A percentile compares a stretch with the other conserved stretches of the same genome.
phyloP scores from a whole-genome alignment of 495 filamentous ascomycete genomes.

The Talaromyces thailandensis region DNA sequence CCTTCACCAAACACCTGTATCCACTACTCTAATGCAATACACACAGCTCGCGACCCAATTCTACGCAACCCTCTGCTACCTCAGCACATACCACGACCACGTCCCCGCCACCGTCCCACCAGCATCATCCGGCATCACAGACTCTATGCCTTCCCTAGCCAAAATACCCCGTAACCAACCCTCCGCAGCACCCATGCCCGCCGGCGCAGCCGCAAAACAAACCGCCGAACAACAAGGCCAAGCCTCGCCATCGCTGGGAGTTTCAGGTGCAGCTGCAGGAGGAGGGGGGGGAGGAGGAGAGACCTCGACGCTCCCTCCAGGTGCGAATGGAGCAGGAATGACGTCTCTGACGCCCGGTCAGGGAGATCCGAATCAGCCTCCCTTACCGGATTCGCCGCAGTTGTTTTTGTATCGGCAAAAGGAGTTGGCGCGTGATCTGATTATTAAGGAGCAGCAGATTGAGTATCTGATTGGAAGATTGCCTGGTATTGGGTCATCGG shows the following conservation, averaged over 20 bases:
- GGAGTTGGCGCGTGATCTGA: slow-evolving; percentile 79
- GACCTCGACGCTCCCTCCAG: slow-evolving; percentile 4
- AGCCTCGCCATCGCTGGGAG: slow-evolving; percentile 19
- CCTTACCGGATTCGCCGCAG: slow-evolving; percentile 49
- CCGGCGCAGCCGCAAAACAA: slow-evolving; percentile 21
- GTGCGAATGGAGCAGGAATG: slow-evolving; percentile 6
- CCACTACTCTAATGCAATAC: neutral
- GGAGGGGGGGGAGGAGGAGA: slow-evolving; percentile 2
- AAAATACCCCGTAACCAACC: slow-evolving; percentile 33
- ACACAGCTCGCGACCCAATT: slow-evolving; percentile 82
- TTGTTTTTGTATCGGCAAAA: slow-evolving; percentile 61
- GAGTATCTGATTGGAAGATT: slow-evolving; percentile 73
- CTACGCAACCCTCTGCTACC: slow-evolving; percentile 75
- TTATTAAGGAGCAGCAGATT: slow-evolving; percentile 90
- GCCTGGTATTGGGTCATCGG: slow-evolving; percentile 80
- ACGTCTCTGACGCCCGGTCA: slow-evolving; percentile 6
- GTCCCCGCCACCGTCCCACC: slow-evolving; percentile 48
- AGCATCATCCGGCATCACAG: slow-evolving; percentile 38
- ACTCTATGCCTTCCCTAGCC: slow-evolving; percentile 36
- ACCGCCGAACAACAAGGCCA: slow-evolving; percentile 14
- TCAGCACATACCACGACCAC: slow-evolving; percentile 73
- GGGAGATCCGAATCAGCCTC: slow-evolving; percentile 24
- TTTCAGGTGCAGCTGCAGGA: slow-evolving; percentile 1
- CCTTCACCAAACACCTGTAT: neutral
- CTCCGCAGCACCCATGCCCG: slow-evolving; percentile 31